Conservation (phyloP, 1,139 yeast species). For the Debaryomyces robertsiae region DNA sequence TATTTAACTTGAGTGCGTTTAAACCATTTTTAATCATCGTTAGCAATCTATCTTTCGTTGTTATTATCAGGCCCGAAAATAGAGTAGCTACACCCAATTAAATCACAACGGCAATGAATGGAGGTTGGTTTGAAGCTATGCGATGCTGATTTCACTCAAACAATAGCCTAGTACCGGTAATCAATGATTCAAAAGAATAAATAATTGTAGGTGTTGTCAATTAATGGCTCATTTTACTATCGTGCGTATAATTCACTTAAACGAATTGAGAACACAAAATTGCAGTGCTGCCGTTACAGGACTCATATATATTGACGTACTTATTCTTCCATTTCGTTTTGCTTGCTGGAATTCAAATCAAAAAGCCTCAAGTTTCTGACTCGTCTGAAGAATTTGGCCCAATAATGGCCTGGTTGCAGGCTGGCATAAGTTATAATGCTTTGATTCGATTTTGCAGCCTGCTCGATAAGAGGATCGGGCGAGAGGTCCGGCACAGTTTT, state of each 20-base stretch:
- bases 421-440: conserved; percentile 10
- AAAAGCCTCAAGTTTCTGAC: conserved; percentile 13
- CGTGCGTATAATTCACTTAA: conserved; percentile 4
- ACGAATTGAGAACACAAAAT: conserved; percentile 6
- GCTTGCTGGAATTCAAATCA: conserved; percentile 15
- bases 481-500: not conserved
- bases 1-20: conserved; percentile 3
- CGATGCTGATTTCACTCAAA: no score
- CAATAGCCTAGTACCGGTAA: not conserved
- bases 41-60: not conserved
- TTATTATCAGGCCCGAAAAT: not conserved
- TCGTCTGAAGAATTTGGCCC: conserved; percentile 12
- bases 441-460: conserved; percentile 8
- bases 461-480: not conserved
- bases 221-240: conserved; percentile 1
- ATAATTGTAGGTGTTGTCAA: no score
- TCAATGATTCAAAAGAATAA: not conserved
- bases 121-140: no score
- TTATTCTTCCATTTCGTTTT: conserved; percentile 4
- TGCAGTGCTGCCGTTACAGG: not conserved
- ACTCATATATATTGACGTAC: not conserved
- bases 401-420: conserved; percentile 12
- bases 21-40: conserved; percentile 9
- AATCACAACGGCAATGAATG: no score
- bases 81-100: no score